A percentile compares a stretch with the other conserved stretches of the same genome.
phyloP scores from a whole-genome alignment of 2,329 filamentous ascomycete species.

The Fusarium guadeloupense region DNA sequence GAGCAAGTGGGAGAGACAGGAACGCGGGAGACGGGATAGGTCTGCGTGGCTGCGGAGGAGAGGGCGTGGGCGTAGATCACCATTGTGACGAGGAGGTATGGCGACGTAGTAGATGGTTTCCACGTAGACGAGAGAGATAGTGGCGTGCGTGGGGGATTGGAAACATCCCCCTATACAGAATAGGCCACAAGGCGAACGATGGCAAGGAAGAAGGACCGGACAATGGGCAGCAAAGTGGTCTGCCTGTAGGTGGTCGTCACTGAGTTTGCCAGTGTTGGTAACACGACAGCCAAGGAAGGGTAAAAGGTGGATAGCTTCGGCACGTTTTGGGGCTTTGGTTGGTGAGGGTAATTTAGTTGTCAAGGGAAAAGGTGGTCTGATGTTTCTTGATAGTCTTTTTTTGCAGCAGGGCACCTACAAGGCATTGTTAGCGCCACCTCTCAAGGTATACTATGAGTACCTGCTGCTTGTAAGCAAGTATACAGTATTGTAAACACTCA shows the following conservation, averaged over 20 bases:
- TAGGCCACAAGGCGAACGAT: conserved; percentile 13
- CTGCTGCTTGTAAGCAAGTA: background rate
- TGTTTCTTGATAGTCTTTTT: conserved; percentile 19
- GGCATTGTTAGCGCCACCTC: conserved; percentile 22
- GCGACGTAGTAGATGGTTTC: conserved; percentile 23
- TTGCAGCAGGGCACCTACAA: conserved; percentile 5
- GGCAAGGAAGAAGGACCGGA: conserved; percentile 35
- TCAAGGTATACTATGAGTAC: conserved; percentile 1
- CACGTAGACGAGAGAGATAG: conserved; percentile 35
- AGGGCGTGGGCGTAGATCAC: conserved; percentile 35
- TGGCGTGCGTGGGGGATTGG: conserved; percentile 40
- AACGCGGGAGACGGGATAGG: conserved; percentile 4
- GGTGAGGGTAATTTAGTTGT: conserved; percentile 15
- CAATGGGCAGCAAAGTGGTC: conserved; percentile 28
- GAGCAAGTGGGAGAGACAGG: background rate
- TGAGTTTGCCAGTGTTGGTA: conserved; percentile 8
- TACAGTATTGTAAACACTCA: background rate
- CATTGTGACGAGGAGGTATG: conserved; percentile 22
- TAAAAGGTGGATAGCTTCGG: conserved; percentile 17
- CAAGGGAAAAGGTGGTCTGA: conserved; percentile 28
- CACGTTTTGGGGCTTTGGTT: conserved; percentile 17
- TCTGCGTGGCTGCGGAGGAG: conserved; percentile 6
- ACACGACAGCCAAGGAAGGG: conserved; percentile 10
- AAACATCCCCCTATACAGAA: conserved; percentile 9
- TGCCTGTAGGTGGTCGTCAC: conserved; percentile 18